These are phyloP conservation scores for Suillus ampliporus DNA, from an alignment of 768 basidiomycete genomes.

Conservation along the genomic window DNA sequence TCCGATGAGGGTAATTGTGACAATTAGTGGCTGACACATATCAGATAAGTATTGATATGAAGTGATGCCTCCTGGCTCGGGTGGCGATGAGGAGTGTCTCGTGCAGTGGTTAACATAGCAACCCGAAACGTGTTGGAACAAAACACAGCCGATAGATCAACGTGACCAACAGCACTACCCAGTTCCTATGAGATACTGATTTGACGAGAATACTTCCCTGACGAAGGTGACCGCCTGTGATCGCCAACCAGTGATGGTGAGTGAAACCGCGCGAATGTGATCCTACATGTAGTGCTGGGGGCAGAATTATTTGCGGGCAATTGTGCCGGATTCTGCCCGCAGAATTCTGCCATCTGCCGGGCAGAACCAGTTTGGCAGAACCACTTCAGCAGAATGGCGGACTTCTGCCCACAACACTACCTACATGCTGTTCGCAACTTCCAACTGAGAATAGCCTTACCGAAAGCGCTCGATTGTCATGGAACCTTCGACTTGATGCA, in stretches of 20 bases:
- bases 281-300: too few relatives aligned
- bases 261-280: too few relatives aligned
- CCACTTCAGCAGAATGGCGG: too few relatives aligned
- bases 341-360: too few relatives aligned
- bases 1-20: not conserved
- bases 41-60: not conserved
- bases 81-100: not conserved
- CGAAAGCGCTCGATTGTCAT: not conserved
- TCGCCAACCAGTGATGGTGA: not conserved
- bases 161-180: not conserved
- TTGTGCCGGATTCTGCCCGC: too few relatives aligned
- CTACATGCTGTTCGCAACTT: not conserved
- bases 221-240: not conserved
- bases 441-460: not conserved
- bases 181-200: not conserved
- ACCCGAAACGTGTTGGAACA: not conserved
- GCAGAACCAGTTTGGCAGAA: too few relatives aligned
- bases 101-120: not conserved
- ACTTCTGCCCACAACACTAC: too few relatives aligned
- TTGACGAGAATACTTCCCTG: not conserved
- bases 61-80: not conserved
- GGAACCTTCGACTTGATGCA: not conserved
- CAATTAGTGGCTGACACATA: not conserved
- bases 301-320: too few relatives aligned
- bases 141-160: not conserved